Percentiles rank a stretch among this genome's conserved stretches.
phyloP scores from a whole-genome alignment of 176 grass and related monocot species.

The Phoenix dactylifera region DNA sequence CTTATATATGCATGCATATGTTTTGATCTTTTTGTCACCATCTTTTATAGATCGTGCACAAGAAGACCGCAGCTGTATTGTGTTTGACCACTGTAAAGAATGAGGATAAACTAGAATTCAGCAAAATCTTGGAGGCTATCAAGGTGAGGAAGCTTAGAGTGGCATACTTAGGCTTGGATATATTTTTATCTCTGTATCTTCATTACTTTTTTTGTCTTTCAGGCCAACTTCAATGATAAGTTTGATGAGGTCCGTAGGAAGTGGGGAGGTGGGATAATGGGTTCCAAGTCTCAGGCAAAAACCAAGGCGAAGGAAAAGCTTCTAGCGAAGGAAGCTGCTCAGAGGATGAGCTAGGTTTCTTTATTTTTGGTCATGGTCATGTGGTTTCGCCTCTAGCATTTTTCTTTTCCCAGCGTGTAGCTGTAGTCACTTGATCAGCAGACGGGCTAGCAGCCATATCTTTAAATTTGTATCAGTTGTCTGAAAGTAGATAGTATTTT shows the following conservation, averaged over 20 bases:
- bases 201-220: background rate
- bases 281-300: conserved; percentile 61
- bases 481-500: no score
- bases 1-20: no score
- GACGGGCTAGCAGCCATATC: no score
- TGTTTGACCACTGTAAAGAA: conserved; percentile 75
- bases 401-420: no score
- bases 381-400: no score
- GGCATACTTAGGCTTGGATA: no score
- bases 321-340: conserved; percentile 53
- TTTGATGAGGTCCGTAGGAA: conserved; percentile 56
- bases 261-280: conserved; percentile 62
- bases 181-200: no score
- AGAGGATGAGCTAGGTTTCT: conserved; percentile 50
- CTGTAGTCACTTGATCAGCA: no score
- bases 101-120: conserved; percentile 73
- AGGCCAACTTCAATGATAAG: conserved; percentile 68
- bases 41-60: conserved; percentile 45
- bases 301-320: conserved; percentile 67
- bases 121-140: conserved; percentile 71
- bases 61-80: conserved; percentile 57
- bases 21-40: no score
- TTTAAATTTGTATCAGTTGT: no score
- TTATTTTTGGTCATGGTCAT: background rate
- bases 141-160: conserved; percentile 24